Evolutionary conservation across 495 filamentous ascomycete species (phyloP).

Genomic region (Oidiodendron maius): DNA sequence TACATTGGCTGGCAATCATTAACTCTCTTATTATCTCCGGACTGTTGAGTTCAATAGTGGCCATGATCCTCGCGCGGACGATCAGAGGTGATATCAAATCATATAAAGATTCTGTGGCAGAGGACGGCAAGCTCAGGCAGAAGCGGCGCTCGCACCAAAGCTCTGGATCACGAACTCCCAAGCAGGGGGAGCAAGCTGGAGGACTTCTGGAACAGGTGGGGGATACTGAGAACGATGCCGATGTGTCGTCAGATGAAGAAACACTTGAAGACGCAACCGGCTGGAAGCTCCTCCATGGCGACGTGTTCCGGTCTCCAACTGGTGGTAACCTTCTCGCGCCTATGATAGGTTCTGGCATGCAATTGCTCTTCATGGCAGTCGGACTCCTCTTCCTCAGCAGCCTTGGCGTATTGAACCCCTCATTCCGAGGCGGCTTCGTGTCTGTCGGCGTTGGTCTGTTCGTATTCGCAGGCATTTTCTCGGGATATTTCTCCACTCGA

Average conservation of each 20-base stretch:
- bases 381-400: slow-evolving; percentile 76
- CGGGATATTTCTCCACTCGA: slow-evolving; percentile 85
- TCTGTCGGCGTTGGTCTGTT: slow-evolving; percentile 84
- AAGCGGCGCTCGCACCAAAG: slow-evolving; percentile 35
- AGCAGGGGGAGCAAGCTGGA: slow-evolving; percentile 42
- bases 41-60: slow-evolving; percentile 74
- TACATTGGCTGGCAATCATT: slow-evolving; percentile 90
- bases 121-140: slow-evolving; percentile 61
- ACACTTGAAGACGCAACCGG: slow-evolving; percentile 77
- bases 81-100: slow-evolving; percentile 71
- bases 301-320: slow-evolving; percentile 80
- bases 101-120: slow-evolving; percentile 56
- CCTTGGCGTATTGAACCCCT: slow-evolving; percentile 81
- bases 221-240: slow-evolving; percentile 55
- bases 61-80: slow-evolving; percentile 80
- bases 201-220: slow-evolving; percentile 60
- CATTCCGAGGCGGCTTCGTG: slow-evolving; percentile 87
- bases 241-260: slow-evolving; percentile 70
- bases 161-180: slow-evolving; percentile 40
- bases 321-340: slow-evolving; percentile 78
- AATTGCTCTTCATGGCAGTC: slow-evolving; percentile 80
- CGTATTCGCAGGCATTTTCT: slow-evolving; percentile 82
- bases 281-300: slow-evolving; percentile 92
- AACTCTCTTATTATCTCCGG: slow-evolving; percentile 86
- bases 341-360: slow-evolving; percentile 82